Base-by-base conservation (phyloP, 768 basidiomycete species). In the Lactarius pseudohatsudake region DNA sequence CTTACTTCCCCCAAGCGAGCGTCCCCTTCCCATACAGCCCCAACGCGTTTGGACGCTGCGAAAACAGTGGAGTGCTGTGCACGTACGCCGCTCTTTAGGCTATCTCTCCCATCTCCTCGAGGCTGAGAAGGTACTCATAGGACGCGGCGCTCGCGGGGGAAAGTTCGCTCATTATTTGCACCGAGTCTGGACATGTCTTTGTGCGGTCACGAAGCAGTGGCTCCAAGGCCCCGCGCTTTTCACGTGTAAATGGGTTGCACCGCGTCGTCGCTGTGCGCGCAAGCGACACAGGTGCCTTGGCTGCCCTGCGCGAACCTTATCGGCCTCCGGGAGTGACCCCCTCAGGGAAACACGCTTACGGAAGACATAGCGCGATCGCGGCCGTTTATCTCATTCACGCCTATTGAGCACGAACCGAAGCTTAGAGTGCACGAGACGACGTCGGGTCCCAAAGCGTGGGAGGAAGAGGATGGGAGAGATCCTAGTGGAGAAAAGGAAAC, bases 181-280 rank as follows among this genome's bases (percentile, higher is more conserved):
- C 96, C 1, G 87, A 91, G 68, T 96, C 96, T 4, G 96, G 96
- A 0, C 95, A 98, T 72, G 95, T 96, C 38, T 98, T 90, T 73
- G 82, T 96, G 28, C 89, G 95, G 28, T 82, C 86, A 22, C 84
- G 93, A 32, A 85, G 78, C 65, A 72, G 45, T 60, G 72, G 72
- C 30, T 69, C 53, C 6, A 89, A 89, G 73, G 74, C 84, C 1
- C 84, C 84, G 80, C 94, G 89, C 77, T 96, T 94, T 74, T 85
- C 88, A 66, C 86, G 89, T 15, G 79, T 97, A 1, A 87, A 90
- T 0, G 86, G 86, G 70, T 78, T 97, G 1, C 96, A 98, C 72
- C 87, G 97, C n/a, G 86, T 90, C 32, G 84, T 89, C 32, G 82
- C 84, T 36, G 96, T 99, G 5, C 90, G 87, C 61, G 88, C 91